Evolutionary conservation across 2,329 filamentous ascomycete species (phyloP).

Genomic region (Fusarium torreyae): DNA sequence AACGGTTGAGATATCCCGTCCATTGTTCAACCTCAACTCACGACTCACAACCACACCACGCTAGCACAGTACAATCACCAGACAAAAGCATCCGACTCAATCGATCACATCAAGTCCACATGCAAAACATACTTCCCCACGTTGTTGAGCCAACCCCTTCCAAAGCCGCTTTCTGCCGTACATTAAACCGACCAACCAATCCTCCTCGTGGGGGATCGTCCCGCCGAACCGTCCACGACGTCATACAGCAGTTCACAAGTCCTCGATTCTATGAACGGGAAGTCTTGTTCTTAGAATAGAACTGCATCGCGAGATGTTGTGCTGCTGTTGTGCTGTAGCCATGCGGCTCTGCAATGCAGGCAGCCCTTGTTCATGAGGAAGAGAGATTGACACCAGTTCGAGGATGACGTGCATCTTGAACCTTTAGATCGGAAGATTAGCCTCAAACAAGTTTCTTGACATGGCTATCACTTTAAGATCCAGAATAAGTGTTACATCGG

Average conservation of each 20-base stretch:
- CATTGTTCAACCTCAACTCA: background rate
- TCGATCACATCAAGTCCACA: constrained; percentile 11
- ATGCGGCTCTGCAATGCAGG: constrained; percentile 21
- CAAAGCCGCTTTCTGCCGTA: constrained; percentile 28
- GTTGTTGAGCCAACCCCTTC: constrained; percentile 13
- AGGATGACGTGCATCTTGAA: constrained; percentile 21
- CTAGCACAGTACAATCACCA: constrained; percentile 20
- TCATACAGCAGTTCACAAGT: constrained; percentile 17
- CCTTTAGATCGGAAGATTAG: constrained; percentile 3
- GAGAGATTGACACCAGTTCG: background rate
- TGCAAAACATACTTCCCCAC: constrained; percentile 37
- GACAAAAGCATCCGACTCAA: background rate
- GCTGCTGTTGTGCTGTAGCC: background rate
- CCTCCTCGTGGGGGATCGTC: constrained; percentile 34
- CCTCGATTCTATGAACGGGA: background rate
- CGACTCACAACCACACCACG: constrained; percentile 8
- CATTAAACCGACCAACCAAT: constrained; percentile 4
- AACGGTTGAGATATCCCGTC: background rate
- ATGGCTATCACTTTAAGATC: background rate
- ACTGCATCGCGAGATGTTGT: too few species aligned
- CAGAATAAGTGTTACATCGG: constrained; percentile 4
- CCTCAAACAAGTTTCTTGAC: background rate
- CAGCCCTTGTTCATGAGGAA: background rate
- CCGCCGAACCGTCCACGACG: constrained; percentile 9
- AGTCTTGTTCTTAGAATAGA: too few species aligned